phyloP scores from a whole-genome alignment of 1,139 yeast species.

The Nakaseomyces kungkrabaensis region DNA sequence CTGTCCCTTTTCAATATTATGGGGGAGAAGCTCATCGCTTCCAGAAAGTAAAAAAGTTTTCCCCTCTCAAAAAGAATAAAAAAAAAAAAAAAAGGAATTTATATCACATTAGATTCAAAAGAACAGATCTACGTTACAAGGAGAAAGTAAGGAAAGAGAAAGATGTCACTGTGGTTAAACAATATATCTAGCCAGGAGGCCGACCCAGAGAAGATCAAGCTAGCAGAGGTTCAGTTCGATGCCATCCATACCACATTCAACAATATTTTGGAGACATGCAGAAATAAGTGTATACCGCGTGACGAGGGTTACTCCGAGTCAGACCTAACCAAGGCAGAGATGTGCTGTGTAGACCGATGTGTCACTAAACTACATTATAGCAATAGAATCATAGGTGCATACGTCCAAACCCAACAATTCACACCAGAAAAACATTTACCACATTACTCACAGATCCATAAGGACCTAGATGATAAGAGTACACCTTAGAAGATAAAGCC shows the following conservation, averaged over 20 bases:
- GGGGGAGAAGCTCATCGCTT: no score
- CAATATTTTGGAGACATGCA: constrained; percentile 47
- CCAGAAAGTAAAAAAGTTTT: no score
- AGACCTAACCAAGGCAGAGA: constrained; percentile 71
- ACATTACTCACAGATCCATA: constrained; percentile 15
- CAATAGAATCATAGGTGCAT: constrained; percentile 51
- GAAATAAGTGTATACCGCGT: constrained; percentile 59
- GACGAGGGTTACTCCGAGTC: constrained; percentile 61
- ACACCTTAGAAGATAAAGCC: background rate
- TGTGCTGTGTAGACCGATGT: constrained; percentile 67
- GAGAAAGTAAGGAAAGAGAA: background rate
- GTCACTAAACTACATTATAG: constrained; percentile 63
- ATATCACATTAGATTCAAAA: no score
- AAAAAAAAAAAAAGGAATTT: no score
- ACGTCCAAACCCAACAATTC: constrained; percentile 30
- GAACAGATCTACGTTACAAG: background rate
- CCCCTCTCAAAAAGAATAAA: no score
- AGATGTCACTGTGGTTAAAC: constrained; percentile 56
- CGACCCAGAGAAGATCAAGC: constrained; percentile 54
- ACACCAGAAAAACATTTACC: constrained; percentile 23
- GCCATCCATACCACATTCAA: constrained; percentile 64
- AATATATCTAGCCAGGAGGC: constrained; percentile 39
- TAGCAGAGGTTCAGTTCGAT: constrained; percentile 68
- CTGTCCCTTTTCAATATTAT: no score
- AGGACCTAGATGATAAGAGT: background rate